Conservation (phyloP, 1,284 basidiomycete genomes). For the Ceraceosorus guamensis region DNA sequence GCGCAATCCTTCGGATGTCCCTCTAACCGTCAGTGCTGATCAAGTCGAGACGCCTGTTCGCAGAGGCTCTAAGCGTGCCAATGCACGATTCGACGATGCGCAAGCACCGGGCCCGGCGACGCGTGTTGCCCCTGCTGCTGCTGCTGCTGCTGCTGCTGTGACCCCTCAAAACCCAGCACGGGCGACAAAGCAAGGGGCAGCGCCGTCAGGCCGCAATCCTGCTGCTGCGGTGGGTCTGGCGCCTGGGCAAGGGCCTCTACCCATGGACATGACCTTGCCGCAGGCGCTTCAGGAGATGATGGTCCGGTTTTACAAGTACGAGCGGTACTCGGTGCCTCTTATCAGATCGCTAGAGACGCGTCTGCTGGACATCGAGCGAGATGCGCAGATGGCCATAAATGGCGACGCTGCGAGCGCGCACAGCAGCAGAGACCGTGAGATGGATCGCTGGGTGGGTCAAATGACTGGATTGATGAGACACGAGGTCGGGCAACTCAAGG, state of each 20-base stretch:
- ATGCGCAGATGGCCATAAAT: conserved; percentile 35
- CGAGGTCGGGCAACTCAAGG: conserved; percentile 42
- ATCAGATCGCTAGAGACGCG: conserved; percentile 41
- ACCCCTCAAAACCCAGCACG: background rate
- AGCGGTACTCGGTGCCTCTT: conserved; percentile 44
- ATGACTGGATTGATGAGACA: conserved; percentile 45
- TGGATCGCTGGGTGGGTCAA: conserved; percentile 40
- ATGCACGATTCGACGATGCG: too few relatives aligned
- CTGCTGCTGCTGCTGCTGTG: background rate
- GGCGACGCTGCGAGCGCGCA: conserved; percentile 13
- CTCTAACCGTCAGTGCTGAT: background rate
- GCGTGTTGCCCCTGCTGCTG: background rate
- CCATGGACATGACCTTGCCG: conserved; percentile 24
- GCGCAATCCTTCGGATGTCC: background rate
- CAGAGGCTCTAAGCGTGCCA: too few relatives aligned
- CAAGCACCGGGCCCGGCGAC: too few relatives aligned
- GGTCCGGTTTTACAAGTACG: conserved; percentile 47
- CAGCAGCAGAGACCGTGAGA: conserved; percentile 23
- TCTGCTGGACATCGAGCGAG: conserved; percentile 41
- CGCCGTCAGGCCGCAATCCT: background rate
- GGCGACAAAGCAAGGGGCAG: background rate
- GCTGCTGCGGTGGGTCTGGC: conserved; percentile 13
- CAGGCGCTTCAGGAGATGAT: conserved; percentile 45
- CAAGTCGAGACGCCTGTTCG: conserved; percentile 2
- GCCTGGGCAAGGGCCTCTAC: conserved; percentile 31